Percentiles rank a stretch among this genome's conserved stretches.
Conservation (phyloP, 768 basidiomycete species). For the Cubamyces sp. region DNA sequence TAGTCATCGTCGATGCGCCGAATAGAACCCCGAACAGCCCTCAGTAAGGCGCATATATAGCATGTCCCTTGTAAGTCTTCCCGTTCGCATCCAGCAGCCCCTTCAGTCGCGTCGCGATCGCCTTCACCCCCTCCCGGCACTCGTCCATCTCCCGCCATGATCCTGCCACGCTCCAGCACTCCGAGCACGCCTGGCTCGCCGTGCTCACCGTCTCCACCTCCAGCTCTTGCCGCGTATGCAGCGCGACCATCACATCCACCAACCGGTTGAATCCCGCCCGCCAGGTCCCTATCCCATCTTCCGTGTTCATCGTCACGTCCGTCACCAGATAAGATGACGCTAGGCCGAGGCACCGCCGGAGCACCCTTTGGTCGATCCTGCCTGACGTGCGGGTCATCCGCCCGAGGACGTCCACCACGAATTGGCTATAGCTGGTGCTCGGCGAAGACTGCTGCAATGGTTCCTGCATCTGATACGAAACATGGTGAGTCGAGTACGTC, state of each 20-base stretch:
- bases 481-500: not conserved
- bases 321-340: conserved; percentile 81
- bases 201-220: conserved; percentile 78
- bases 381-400: conserved; percentile 51
- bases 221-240: conserved; percentile 67
- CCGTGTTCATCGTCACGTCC: conserved; percentile 67
- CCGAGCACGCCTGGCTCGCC: conserved; percentile 72
- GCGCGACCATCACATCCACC: conserved; percentile 72
- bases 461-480: not conserved
- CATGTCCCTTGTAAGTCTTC: conserved; percentile 42
- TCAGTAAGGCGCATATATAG: conserved; percentile 41
- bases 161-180: conserved; percentile 77
- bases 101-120: conserved; percentile 64
- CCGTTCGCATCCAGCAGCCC: conserved; percentile 58
- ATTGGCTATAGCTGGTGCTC: conserved; percentile 63
- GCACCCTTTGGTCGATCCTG: conserved; percentile 59
- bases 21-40: not conserved
- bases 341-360: conserved; percentile 68
- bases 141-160: conserved; percentile 72
- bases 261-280: conserved; percentile 66
- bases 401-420: conserved; percentile 59
- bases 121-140: conserved; percentile 62
- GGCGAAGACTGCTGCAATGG: conserved; percentile 10
- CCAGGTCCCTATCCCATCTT: conserved; percentile 64
- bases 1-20: no score